phyloP scores from a whole-genome alignment of 1,139 yeast genomes.

The Suhomyces coccinellae region DNA sequence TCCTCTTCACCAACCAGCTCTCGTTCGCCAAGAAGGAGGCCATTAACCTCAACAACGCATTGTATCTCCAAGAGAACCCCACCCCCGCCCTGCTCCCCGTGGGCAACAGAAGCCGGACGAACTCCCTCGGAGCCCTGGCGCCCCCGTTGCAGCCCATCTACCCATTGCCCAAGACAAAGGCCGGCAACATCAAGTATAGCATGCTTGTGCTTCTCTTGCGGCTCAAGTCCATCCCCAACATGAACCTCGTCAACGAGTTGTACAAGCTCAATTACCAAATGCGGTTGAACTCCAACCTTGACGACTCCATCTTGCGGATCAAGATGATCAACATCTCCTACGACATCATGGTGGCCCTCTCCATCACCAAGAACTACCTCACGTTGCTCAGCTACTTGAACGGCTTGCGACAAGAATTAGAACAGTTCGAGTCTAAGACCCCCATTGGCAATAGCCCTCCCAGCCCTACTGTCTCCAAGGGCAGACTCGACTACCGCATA shows the following conservation, averaged over 20 bases:
- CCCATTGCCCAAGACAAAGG: constrained; percentile 41
- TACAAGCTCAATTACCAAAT: constrained; percentile 44
- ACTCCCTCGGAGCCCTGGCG: neutral
- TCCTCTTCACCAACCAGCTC: constrained; percentile 33
- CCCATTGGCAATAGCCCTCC: neutral
- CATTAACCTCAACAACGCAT: constrained; percentile 36
- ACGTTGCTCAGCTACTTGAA: constrained; percentile 31
- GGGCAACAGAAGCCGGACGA: constrained; percentile 4
- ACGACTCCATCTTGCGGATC: constrained; percentile 12
- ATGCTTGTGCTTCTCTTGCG: constrained; percentile 34
- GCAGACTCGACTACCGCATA: constrained; percentile 7
- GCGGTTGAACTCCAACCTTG: constrained; percentile 22
- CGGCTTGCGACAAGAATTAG: constrained; percentile 23
- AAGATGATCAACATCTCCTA: constrained; percentile 34
- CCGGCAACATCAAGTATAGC: constrained; percentile 24
- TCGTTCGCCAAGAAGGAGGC: constrained; percentile 41
- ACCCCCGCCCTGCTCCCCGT: constrained; percentile 8
- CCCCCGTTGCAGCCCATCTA: constrained; percentile 22
- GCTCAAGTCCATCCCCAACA: constrained; percentile 40
- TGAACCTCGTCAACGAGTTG: constrained; percentile 39
- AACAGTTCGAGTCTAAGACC: neutral
- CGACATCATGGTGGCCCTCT: constrained; percentile 33
- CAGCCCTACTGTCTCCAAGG: neutral
- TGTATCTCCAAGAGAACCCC: constrained; percentile 35
- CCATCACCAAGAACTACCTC: constrained; percentile 32